phyloP scores from a whole-genome alignment of 139 green algal species.

The Coelastrella sp. region DNA sequence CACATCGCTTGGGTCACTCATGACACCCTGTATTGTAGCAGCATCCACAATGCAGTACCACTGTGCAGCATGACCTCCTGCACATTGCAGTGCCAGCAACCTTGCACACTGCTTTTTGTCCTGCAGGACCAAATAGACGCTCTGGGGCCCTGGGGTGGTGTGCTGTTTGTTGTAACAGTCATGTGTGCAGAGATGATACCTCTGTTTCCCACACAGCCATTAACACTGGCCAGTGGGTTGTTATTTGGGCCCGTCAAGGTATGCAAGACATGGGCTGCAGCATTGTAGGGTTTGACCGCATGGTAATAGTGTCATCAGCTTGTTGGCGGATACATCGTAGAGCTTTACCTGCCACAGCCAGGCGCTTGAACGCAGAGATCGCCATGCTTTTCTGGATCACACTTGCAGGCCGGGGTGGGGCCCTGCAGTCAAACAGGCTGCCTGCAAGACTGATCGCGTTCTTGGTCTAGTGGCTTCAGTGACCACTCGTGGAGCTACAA shows the following conservation, averaged over 20 bases:
- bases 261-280: conserved; percentile 9
- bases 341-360: too few relatives aligned
- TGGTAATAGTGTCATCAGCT: too few relatives aligned
- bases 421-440: too few relatives aligned
- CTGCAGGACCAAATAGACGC: conserved; percentile 68
- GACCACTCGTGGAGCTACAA: too few relatives aligned
- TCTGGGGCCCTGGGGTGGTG: conserved; percentile 73
- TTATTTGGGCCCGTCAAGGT: conserved; percentile 85
- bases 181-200: conserved; percentile 85
- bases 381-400: too few relatives aligned
- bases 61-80: neutral
- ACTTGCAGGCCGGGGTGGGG: too few relatives aligned
- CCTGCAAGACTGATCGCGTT: too few relatives aligned
- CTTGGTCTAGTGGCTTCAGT: too few relatives aligned
- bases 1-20: too few relatives aligned
- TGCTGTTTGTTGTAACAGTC: conserved; percentile 75
- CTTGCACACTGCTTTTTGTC: neutral
- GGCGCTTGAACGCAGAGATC: too few relatives aligned
- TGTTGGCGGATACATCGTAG: too few relatives aligned
- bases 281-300: too few relatives aligned
- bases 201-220: conserved; percentile 88
- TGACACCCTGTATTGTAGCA: neutral
- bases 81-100: neutral
- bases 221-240: conserved; percentile 83
- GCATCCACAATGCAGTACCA: neutral